Evolutionary conservation across 331 rosid species (phyloP), one percentile per base, ranked within the genome.

Genomic region (Pyrus hybrid): DNA sequence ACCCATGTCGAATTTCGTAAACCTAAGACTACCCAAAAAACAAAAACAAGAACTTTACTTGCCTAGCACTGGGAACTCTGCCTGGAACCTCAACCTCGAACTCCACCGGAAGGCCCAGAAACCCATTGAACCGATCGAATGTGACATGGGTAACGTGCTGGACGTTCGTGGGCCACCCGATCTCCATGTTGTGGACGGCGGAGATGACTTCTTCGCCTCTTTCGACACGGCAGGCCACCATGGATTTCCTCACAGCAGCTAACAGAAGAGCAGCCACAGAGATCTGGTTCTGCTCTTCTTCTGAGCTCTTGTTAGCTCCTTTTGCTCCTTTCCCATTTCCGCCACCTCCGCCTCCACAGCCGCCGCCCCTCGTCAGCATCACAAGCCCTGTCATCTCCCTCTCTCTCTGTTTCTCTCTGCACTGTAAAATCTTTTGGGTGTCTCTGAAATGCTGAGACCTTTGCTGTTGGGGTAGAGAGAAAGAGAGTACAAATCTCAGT

Each of bases 41-140:
- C 12, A 71, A 80, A 71, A 58, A 13, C 29, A 33, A 20, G 4
- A 10, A 5, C 64, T 17, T 76, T 57, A 16, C 22, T 54, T 47
- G 90, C 99, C 99, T 94, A 26, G 99, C 99, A 83, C 99, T 94
- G 47, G 99, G 99, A 67, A 94, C 97, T 43, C 90, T 87, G 72
- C 90, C 90, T 2, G 99, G 99, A 78, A 94, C 85, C 85, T 94
- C 87, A 18, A 91, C 89, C 77, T 92, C 82, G 28, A 94, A 83
- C 83, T 94, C 99, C 23, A 74, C 83, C 3, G 99, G 97, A 5
- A 94, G 93, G 30, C 99, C 99, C 33, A 94, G 89, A 77, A 94
- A 94, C 4, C 99, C 99, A 21, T 92, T 86, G 88, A 92, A 94
- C 25, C 97, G 91, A 28, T 94, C 99, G 70, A 94, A 94, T 18